Conservation (phyloP, 108 stramenopile genomes). For the Nannochloropsis granulata region DNA sequence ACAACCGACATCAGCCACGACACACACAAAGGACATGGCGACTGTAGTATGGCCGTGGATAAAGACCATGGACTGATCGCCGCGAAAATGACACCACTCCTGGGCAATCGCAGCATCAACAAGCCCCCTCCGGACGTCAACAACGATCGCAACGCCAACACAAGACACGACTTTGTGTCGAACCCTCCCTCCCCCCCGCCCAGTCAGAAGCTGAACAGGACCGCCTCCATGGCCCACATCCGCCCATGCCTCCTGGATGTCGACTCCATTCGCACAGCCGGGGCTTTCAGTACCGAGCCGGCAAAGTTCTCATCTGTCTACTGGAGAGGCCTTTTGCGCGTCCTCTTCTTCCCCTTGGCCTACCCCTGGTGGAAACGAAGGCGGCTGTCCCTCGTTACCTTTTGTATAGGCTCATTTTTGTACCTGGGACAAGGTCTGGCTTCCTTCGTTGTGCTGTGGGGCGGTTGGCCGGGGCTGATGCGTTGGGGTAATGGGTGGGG, state of each 20-base stretch:
- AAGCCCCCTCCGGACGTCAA: no score
- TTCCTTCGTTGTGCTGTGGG: background rate
- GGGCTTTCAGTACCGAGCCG: background rate
- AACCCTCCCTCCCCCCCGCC: no score
- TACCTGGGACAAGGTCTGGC: background rate
- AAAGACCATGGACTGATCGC: no score
- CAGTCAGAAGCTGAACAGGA: no score
- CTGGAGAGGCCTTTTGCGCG: background rate
- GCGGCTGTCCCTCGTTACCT: background rate
- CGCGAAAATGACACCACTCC: no score
- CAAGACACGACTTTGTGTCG: no score
- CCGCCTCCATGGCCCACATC: no score
- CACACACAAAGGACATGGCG: no score
- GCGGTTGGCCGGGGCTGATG: background rate
- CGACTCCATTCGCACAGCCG: background rate
- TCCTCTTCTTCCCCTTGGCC: background rate
- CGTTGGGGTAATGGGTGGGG: background rate
- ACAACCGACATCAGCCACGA: no score
- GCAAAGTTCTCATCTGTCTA: background rate
- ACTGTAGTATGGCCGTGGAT: no score
- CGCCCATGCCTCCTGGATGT: background rate
- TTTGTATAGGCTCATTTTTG: background rate
- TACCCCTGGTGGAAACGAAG: background rate
- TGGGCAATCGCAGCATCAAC: no score
- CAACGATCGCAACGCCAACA: no score